A percentile compares a stretch with the other conserved stretches of the same genome.
phyloP scores from a whole-genome alignment of 2,329 filamentous ascomycete genomes.

The Fusarium caatingaense region DNA sequence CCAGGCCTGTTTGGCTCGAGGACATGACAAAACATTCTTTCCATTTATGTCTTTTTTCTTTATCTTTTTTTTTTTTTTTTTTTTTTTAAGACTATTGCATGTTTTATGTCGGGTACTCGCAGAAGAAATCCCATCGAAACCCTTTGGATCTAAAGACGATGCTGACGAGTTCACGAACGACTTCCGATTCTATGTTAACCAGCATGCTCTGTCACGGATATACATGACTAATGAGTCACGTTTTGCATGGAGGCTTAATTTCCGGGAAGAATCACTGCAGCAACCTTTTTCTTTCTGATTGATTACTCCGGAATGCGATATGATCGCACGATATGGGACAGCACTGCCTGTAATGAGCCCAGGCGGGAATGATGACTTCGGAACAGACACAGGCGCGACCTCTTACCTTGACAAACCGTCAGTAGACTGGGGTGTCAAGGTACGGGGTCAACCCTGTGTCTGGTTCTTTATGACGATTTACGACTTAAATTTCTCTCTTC shows the following conservation, averaged over 20 bases:
- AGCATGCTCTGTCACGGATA: constrained; percentile 52
- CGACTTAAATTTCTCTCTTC: constrained; percentile 49
- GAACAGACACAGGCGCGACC: constrained; percentile 39
- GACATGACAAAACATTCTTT: constrained; percentile 36
- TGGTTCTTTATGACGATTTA: constrained; percentile 42
- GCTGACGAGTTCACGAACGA: constrained; percentile 54
- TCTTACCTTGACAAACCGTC: constrained; percentile 34
- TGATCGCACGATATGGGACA: constrained; percentile 48
- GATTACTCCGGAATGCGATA: constrained; percentile 47
- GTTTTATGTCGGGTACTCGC: constrained; percentile 47
- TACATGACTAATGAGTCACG: constrained; percentile 60
- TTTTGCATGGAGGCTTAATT: constrained; percentile 56
- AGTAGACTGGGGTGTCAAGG: constrained; percentile 39
- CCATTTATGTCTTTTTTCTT: not conserved
- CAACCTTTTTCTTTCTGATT: constrained; percentile 41
- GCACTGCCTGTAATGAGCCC: constrained; percentile 54
- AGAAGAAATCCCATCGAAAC: constrained; percentile 45
- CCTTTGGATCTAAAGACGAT: constrained; percentile 45
- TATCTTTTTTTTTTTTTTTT: constrained; percentile 22
- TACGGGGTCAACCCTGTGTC: constrained; percentile 42
- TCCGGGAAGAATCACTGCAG: constrained; percentile 40
- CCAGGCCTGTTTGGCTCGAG: not conserved
- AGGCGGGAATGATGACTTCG: constrained; percentile 50
- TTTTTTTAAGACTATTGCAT: constrained; percentile 34
- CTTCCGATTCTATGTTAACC: constrained; percentile 51